Base-by-base conservation (phyloP, 176 grass and related monocot species). In the Ensete glaucum region DNA sequence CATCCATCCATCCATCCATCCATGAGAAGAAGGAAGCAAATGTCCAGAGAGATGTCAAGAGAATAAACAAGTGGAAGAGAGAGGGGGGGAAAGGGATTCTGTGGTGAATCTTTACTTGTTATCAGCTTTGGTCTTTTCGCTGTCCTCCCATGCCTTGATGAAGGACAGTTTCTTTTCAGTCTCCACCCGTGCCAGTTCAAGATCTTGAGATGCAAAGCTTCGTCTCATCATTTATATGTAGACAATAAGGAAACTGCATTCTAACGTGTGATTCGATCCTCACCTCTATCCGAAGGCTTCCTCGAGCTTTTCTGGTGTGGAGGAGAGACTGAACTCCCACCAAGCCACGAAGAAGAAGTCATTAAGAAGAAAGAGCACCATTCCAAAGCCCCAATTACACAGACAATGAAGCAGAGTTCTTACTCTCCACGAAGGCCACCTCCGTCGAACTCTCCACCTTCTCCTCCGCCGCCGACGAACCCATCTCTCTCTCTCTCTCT, bases 71-170 rank as follows among this genome's bases (percentile, higher is more conserved):
- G 34, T 43, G 6, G 13, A 15, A 21, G 12, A 62, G n/a, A n/a
- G n/a, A n/a, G n/a, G n/a, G 57, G 20, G 22, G 22, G 22, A 23
- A 14, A 60, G 57, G 57, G 5, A 60, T 17, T 17, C 1, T 17
- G 6, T 14, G 17, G 13, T 1, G 2, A 3, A 58, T 27, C 29
- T 82, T 82, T 54, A 87, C 90, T 83, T 90, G 64, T 93, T 93
- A 6, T 85, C 64, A 0, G 77, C 77, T 64, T 89, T 89, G 76
- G 79, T 59, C 79, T 85, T 93, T n/a, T 93, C 69, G 2, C 17
- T 87, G 21, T 93, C 87, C 65, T 89, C 82, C 90, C 87, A 90
- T 0, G 90, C 90, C 73, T 54, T 81, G 22, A 86, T 81, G n/a
- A 90, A 72, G 0, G 87, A 87, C 9, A 85, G 29, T 21, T 76